These are phyloP conservation scores for Fraxinus ornus DNA, from an alignment of 305 asterid species.

Conservation along the genomic window DNA sequence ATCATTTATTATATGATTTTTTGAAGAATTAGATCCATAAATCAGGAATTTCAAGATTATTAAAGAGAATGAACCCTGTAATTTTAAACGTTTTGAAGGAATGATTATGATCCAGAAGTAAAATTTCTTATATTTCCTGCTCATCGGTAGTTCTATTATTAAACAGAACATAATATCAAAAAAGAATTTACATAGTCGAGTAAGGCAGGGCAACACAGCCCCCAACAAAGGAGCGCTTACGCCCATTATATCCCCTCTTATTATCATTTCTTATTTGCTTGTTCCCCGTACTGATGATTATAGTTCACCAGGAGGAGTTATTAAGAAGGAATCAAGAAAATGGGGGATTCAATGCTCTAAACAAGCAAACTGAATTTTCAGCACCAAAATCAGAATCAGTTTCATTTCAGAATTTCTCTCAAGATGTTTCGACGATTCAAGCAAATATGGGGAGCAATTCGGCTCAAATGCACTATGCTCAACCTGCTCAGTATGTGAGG, in stretches of 20 bases:
- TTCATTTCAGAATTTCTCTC: constrained; percentile 21
- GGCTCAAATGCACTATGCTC: constrained; percentile 29
- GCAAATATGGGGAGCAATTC: constrained; percentile 35
- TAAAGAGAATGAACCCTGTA: background rate
- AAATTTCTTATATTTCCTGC: background rate
- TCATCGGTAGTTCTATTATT: background rate
- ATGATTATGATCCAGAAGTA: background rate
- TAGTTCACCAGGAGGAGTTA: constrained; percentile 43
- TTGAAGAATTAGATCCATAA: background rate
- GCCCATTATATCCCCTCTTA: background rate
- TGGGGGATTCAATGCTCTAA: constrained; percentile 25
- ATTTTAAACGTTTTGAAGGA: background rate
- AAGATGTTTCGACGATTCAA: constrained; percentile 27
- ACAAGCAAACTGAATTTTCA: constrained; percentile 32
- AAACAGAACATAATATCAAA: background rate
- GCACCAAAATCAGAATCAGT: constrained; percentile 31
- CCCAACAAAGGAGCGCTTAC: background rate
- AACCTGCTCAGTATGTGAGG: constrained; percentile 44
- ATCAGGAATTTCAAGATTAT: background rate
- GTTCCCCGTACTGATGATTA: background rate
- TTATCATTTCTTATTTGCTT: background rate
- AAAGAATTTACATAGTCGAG: background rate
- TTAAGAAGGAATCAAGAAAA: constrained; percentile 36
- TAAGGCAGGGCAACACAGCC: background rate
- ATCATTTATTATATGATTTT: background rate